phyloP scores from a whole-genome alignment of 768 basidiomycete genomes.

The Suillus americanus region DNA sequence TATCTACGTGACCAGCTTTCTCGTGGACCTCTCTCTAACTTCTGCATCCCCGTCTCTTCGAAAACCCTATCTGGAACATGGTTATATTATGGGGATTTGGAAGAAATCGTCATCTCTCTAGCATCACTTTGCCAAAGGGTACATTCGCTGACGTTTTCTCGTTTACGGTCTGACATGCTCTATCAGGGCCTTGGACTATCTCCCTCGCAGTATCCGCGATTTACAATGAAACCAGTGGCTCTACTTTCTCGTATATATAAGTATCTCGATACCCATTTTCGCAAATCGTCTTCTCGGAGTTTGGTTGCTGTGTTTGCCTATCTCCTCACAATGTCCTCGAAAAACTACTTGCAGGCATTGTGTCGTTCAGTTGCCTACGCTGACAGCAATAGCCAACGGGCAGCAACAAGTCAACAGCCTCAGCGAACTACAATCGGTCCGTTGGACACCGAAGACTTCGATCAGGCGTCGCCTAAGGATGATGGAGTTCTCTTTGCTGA shows the following conservation, averaged over 20 bases:
- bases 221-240: conserved; percentile 45
- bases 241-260: conserved; percentile 65
- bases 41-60: not conserved
- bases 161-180: conserved; percentile 1
- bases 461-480: conserved; percentile 39
- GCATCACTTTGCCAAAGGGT: conserved; percentile 63
- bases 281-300: conserved; percentile 46
- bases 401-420: conserved; percentile 12
- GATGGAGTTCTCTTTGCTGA: conserved; percentile 38
- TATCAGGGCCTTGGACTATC: conserved; percentile 28
- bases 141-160: conserved; percentile 19
- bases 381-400: conserved; percentile 28
- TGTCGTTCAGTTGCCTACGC: conserved; percentile 60
- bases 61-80: conserved; percentile 43
- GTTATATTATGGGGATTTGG: conserved; percentile 48
- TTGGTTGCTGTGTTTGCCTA: conserved; percentile 62
- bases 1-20: conserved; percentile 50
- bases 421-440: conserved; percentile 17
- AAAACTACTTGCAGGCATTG: conserved; percentile 58
- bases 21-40: conserved; percentile 35
- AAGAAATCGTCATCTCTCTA: conserved; percentile 52
- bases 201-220: conserved; percentile 40
- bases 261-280: conserved; percentile 52
- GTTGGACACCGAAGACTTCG: conserved; percentile 32
- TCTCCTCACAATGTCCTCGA: conserved; percentile 63